These are phyloP conservation scores for Coemansia sp. DNA, from an alignment of 192 early-diverging fungal species.

Conservation along the genomic window DNA sequence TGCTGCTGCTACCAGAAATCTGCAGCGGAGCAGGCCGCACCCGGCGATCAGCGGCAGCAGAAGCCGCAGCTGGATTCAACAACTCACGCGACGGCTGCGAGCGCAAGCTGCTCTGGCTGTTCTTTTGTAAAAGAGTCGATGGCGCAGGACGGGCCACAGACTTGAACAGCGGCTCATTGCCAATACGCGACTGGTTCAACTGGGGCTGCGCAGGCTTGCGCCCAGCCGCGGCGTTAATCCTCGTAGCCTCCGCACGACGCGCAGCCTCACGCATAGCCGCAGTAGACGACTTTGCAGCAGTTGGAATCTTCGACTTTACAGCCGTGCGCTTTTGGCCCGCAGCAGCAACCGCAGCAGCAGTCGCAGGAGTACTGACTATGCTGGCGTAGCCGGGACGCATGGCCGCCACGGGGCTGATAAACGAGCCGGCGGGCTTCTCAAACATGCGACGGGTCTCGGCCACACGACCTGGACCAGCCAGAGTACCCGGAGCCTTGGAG, in stretches of 20 bases:
- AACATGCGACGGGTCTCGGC: conserved; percentile 47
- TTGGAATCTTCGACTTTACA: not conserved
- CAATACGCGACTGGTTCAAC: conserved; percentile 2
- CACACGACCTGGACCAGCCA: conserved; percentile 24
- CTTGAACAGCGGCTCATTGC: conserved; percentile 38
- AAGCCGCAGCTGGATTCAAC: conserved; percentile 1
- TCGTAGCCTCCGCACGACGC: conserved; percentile 36
- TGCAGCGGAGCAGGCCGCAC: conserved; percentile 24
- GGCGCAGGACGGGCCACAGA: conserved; percentile 16
- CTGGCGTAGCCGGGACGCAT: conserved; percentile 53
- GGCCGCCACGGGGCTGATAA: conserved; percentile 40
- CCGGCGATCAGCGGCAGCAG: conserved; percentile 13
- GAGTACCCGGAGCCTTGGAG: not conserved
- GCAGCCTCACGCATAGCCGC: conserved; percentile 54
- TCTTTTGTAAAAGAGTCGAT: conserved; percentile 1
- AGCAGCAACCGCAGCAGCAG: conserved; percentile 2
- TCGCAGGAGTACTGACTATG: conserved; percentile 15
- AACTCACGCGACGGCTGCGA: conserved; percentile 26
- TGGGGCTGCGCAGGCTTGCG: conserved; percentile 1
- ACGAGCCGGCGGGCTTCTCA: conserved; percentile 22
- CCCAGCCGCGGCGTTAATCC: conserved; percentile 13
- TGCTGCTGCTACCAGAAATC: conserved; percentile 10
- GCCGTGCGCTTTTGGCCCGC: not conserved
- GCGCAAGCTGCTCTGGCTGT: conserved; percentile 11
- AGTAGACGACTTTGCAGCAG: conserved; percentile 33